A percentile compares a stretch with the other conserved stretches of the same genome.
These are phyloP conservation scores for Ilex paraguariensis DNA, from an alignment of 305 asterid species.

Conservation along the genomic window DNA sequence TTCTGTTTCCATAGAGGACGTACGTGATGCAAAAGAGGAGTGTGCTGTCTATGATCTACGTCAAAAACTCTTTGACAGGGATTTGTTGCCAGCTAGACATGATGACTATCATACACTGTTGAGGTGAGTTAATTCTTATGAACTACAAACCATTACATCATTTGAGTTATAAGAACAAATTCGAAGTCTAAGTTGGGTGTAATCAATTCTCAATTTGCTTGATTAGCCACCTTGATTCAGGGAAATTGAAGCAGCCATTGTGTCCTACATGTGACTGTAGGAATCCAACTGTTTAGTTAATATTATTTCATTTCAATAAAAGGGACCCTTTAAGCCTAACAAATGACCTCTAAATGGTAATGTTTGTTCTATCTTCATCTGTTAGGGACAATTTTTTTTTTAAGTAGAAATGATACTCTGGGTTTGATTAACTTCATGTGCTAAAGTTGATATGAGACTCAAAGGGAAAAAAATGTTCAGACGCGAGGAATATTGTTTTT, in stretches of 20 bases:
- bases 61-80: constrained; percentile 57
- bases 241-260: neutral
- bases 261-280: neutral
- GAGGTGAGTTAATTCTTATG: constrained; percentile 41
- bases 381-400: no score
- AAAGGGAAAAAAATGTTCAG: no score
- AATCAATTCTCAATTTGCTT: no score
- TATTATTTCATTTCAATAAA: no score
- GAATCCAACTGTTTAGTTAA: neutral
- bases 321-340: no score
- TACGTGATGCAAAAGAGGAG: constrained; percentile 86
- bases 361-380: no score
- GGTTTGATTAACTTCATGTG: neutral
- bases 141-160: neutral
- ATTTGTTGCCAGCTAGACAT: constrained; percentile 71
- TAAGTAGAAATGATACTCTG: neutral
- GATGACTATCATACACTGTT: constrained; percentile 89
- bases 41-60: constrained; percentile 73
- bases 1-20: constrained; percentile 80
- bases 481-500: no score
- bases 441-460: no score
- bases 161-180: no score
- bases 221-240: neutral
- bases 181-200: no score
- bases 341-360: no score